Conservation (phyloP, 169 alveolate species). For the Plasmodium ovale region DNA sequence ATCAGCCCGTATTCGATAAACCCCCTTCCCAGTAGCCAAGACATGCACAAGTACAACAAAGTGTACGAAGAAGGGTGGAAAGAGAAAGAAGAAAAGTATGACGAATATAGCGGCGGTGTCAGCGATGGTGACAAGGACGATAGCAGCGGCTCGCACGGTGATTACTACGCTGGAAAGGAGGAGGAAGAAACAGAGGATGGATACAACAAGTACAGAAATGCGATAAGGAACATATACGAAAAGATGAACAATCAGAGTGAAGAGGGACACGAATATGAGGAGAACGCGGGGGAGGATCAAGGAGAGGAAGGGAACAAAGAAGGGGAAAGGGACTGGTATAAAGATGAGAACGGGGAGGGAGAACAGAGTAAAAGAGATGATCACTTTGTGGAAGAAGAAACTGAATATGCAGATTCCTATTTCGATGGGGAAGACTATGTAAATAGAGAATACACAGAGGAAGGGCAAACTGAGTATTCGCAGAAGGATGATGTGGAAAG, state of each 20-base stretch:
- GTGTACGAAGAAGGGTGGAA: background rate
- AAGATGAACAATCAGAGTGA: too few species aligned
- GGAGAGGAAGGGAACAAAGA: background rate
- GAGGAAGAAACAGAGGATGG: background rate
- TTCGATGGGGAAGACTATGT: too few species aligned
- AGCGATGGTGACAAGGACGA: too few species aligned
- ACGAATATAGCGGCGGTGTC: too few species aligned
- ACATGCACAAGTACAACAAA: background rate
- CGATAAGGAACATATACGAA: too few species aligned
- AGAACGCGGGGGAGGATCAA: background rate
- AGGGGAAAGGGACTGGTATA: background rate
- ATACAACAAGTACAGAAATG: too few species aligned
- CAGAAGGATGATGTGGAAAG: too few species aligned
- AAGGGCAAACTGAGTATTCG: too few species aligned
- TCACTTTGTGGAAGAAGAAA: background rate
- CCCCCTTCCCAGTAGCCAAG: background rate
- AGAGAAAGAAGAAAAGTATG: background rate
- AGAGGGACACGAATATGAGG: background rate
- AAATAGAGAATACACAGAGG: too few species aligned
- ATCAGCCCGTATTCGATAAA: conserved; percentile 4
- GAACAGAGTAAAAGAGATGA: background rate
- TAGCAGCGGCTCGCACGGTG: too few species aligned
- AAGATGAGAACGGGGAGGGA: background rate
- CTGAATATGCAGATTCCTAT: too few species aligned
- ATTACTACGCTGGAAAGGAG: too few species aligned